These are phyloP conservation scores for Chlamydomonas sp. DNA, from an alignment of 139 green algal species.

Conservation along the genomic window DNA sequence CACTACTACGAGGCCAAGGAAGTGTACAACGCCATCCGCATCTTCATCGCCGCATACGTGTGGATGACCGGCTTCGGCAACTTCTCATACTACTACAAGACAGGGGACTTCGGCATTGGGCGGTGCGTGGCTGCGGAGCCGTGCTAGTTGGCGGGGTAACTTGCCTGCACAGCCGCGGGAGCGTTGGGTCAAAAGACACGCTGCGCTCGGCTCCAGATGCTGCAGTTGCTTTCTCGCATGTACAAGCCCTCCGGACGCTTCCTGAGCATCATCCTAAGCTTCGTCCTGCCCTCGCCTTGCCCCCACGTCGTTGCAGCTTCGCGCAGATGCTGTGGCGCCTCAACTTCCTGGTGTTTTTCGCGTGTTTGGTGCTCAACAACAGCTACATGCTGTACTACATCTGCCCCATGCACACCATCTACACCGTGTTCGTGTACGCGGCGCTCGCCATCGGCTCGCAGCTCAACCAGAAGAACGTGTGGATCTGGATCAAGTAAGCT, in stretches of 20 bases:
- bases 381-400: conserved; percentile 99
- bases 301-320: conserved; percentile 62
- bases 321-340: conserved; percentile 98
- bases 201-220: too few species aligned
- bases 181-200: too few species aligned
- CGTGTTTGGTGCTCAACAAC: conserved; percentile 88
- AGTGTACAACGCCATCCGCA: conserved; percentile 97
- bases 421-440: conserved; percentile 93
- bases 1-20: conserved; percentile 95
- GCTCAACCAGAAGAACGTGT: conserved; percentile 73
- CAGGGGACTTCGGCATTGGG: conserved; percentile 65
- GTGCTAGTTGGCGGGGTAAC: background rate
- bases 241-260: too few species aligned
- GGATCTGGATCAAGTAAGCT: conserved; percentile 73
- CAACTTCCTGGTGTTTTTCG: conserved; percentile 90
- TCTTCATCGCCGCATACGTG: conserved; percentile 97
- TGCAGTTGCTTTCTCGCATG: too few species aligned
- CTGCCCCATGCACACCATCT: conserved; percentile 98
- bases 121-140: conserved; percentile 33
- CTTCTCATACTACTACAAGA: conserved; percentile 96
- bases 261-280: too few species aligned
- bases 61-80: conserved; percentile 99
- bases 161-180: too few species aligned
- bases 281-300: too few species aligned
- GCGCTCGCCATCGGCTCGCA: conserved; percentile 69